A percentile compares a stretch with the other conserved stretches of the same genome.
phyloP scores from a whole-genome alignment of 352 stramenopile genomes.

The Pythium dissimile region DNA sequence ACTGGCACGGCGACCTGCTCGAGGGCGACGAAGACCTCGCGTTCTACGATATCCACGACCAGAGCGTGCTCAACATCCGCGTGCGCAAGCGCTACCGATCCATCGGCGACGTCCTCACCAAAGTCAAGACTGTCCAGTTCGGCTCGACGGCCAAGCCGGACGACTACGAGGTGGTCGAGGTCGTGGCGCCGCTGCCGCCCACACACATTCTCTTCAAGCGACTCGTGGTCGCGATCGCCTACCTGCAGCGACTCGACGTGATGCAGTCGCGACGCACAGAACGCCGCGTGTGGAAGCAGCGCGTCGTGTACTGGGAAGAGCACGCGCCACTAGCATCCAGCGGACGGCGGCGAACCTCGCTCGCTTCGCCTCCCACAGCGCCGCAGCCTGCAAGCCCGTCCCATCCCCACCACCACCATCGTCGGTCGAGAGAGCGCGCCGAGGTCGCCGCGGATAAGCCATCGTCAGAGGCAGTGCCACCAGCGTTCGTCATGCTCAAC shows the following conservation, averaged over 20 bases:
- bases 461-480: background rate
- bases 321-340: background rate
- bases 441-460: background rate
- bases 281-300: conserved; percentile 42
- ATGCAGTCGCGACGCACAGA: conserved; percentile 47
- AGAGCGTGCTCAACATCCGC: conserved; percentile 45
- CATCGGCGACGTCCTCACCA: conserved; percentile 64
- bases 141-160: conserved; percentile 14
- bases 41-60: conserved; percentile 52
- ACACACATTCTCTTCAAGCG: conserved; percentile 53
- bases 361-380: too few species aligned
- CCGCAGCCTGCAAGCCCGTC: background rate
- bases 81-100: conserved; percentile 43
- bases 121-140: conserved; percentile 56
- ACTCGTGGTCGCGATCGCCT: conserved; percentile 49
- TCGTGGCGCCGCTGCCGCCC: conserved; percentile 52
- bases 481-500: conserved; percentile 40
- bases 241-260: conserved; percentile 47
- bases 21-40: conserved; percentile 58
- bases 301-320: conserved; percentile 45
- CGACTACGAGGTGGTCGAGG: conserved; percentile 59
- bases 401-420: background rate
- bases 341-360: background rate
- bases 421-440: background rate
- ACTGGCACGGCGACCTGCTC: conserved; percentile 51